Percentiles rank a stretch among this genome's conserved stretches.
These are phyloP conservation scores for Raffaelea arxii DNA, from an alignment of 2,329 filamentous ascomycete species.

Conservation along the genomic window DNA sequence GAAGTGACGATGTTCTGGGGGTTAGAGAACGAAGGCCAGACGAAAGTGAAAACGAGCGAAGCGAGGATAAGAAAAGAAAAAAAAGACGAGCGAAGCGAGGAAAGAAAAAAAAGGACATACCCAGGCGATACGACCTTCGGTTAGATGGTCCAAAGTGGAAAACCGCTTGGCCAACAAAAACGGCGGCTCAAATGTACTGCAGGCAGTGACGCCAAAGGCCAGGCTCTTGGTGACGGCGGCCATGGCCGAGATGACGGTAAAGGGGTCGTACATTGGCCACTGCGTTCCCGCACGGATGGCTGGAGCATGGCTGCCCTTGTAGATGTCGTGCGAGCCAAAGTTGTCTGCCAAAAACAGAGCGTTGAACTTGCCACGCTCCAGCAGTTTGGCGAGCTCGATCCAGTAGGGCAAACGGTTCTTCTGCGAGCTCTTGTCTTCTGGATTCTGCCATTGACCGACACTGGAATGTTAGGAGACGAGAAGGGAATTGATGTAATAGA, in stretches of 20 bases:
- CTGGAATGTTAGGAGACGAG: not conserved
- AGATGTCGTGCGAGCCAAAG: not conserved
- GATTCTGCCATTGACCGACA: constrained; percentile 8
- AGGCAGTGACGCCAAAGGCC: constrained; percentile 12
- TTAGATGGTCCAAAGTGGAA: constrained; percentile 12
- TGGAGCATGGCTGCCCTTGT: constrained; percentile 5
- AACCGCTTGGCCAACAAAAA: constrained; percentile 11
- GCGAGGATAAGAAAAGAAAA: too few relatives aligned
- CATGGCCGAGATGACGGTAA: constrained; percentile 12
- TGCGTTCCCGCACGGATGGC: constrained; percentile 5
- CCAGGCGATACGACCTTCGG: constrained; percentile 10
- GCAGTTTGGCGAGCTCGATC: constrained; percentile 6
- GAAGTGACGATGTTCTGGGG: constrained; percentile 11
- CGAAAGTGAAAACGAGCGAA: too few relatives aligned
- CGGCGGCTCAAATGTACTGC: constrained; percentile 11
- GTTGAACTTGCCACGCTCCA: constrained; percentile 5
- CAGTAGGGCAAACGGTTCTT: constrained; percentile 7
- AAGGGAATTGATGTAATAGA: not conserved
- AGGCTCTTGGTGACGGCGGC: constrained; percentile 12
- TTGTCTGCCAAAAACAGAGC: constrained; percentile 5
- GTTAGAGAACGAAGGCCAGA: too few relatives aligned
- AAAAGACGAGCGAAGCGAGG: too few relatives aligned
- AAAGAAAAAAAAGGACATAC: too few relatives aligned
- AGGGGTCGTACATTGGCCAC: constrained; percentile 7
- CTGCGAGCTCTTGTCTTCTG: constrained; percentile 6